A percentile compares a stretch with the other conserved stretches of the same genome.
Evolutionary conservation across 2,329 filamentous ascomycete species (phyloP).

Genomic region (Monilinia laxa): DNA sequence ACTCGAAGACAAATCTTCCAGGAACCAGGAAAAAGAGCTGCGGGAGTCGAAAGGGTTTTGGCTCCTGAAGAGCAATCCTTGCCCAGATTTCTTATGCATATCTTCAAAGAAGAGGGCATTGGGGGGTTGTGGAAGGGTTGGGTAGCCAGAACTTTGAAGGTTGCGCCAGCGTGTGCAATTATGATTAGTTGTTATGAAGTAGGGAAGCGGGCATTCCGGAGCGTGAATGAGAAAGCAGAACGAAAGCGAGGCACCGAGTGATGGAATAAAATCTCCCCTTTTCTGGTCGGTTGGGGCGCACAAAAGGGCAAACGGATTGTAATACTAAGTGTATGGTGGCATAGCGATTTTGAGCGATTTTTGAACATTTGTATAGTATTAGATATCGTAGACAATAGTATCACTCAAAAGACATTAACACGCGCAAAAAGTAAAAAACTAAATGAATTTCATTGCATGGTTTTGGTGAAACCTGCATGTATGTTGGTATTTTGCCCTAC

Average conservation of each 20-base stretch:
- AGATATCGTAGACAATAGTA: conserved; percentile 23
- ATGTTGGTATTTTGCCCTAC: neutral
- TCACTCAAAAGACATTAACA: conserved; percentile 8
- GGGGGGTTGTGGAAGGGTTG: conserved; percentile 85
- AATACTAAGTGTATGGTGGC: conserved; percentile 26
- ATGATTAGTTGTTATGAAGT: conserved; percentile 99
- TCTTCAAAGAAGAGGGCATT: conserved; percentile 81
- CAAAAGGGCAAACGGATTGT: conserved; percentile 16
- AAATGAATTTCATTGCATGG: too few species aligned
- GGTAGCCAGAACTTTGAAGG: conserved; percentile 88
- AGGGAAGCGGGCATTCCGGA: conserved; percentile 81
- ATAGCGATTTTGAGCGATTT: conserved; percentile 33
- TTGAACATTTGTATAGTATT: conserved; percentile 25
- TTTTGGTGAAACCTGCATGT: neutral
- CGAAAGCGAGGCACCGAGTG: conserved; percentile 31
- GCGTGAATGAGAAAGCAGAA: conserved; percentile 61
- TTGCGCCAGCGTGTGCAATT: conserved; percentile 94
- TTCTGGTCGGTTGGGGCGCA: conserved; percentile 4
- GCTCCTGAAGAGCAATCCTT: conserved; percentile 76
- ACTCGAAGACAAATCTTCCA: conserved; percentile 85
- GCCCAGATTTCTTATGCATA: conserved; percentile 82
- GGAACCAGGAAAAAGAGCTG: conserved; percentile 47
- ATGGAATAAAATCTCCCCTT: conserved; percentile 23
- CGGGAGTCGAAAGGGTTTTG: conserved; percentile 42
- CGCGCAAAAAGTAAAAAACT: neutral